Percentiles rank a stretch among this genome's conserved stretches.
Evolutionary conservation across 1,284 basidiomycete species (phyloP).

Genomic region (Papiliotrema nemorosa): DNA sequence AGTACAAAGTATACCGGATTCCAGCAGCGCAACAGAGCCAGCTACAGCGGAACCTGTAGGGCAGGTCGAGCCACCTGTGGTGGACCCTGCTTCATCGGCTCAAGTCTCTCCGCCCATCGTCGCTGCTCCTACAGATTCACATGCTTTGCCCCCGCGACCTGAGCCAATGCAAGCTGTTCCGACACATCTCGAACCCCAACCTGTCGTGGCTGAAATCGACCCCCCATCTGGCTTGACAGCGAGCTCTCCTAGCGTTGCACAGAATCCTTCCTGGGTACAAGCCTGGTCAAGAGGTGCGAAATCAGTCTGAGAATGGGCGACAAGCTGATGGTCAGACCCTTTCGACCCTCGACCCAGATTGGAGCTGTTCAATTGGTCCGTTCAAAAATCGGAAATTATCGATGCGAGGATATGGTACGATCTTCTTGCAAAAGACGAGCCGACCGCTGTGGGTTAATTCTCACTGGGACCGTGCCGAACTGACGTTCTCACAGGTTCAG

Average conservation of each 20-base stretch:
- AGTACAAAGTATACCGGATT: no score
- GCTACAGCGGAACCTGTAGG: no score
- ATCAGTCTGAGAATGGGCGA: background rate
- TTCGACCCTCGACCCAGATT: slow-evolving; percentile 25
- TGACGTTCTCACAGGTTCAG: slow-evolving; percentile 23
- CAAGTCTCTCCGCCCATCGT: no score
- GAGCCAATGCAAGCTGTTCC: no score
- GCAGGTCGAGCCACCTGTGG: no score
- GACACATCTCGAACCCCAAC: no score
- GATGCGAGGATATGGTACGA: slow-evolving; percentile 48
- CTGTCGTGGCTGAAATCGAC: no score
- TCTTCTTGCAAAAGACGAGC: slow-evolving; percentile 36
- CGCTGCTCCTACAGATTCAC: no score
- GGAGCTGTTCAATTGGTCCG: slow-evolving; percentile 49
- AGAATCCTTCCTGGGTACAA: slow-evolving; percentile 28
- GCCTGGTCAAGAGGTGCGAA: slow-evolving; percentile 28
- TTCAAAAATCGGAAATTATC: slow-evolving; percentile 44
- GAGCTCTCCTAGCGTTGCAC: slow-evolving; percentile 31
- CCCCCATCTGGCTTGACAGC: slow-evolving; percentile 32
- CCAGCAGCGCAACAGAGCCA: no score
- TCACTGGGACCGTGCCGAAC: background rate
- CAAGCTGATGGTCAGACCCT: slow-evolving; percentile 21
- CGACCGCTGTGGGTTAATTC: slow-evolving; percentile 36
- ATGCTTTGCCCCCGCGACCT: no score
- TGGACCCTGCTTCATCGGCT: no score